Percentiles rank a stretch among this genome's conserved stretches.
Evolutionary conservation across 306 rosid genomes (phyloP).

Genomic region (Vigna hirtella): DNA sequence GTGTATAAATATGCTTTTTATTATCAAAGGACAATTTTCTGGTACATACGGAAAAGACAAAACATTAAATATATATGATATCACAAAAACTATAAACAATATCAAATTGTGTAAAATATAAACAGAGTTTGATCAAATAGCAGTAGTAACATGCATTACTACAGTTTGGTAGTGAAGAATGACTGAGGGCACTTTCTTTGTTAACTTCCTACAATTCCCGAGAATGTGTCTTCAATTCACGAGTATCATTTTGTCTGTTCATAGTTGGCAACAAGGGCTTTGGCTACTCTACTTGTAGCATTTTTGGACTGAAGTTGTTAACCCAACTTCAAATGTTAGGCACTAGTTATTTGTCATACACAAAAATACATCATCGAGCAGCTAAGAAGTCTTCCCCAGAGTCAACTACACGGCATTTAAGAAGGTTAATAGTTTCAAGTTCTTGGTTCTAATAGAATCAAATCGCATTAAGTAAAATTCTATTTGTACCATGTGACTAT

Average conservation of each 20-base stretch:
- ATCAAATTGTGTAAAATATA: no score
- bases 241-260: conserved; percentile 60
- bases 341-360: conserved; percentile 7
- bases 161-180: conserved; percentile 20
- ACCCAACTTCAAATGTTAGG: conserved; percentile 20
- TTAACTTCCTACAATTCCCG: conserved; percentile 64
- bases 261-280: conserved; percentile 53
- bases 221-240: conserved; percentile 53
- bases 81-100: no score
- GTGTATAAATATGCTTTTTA: not conserved
- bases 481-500: no score
- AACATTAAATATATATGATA: not conserved
- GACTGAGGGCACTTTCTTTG: conserved; percentile 49
- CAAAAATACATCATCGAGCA: conserved; percentile 30
- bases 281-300: conserved; percentile 57
- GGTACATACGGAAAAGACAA: not conserved
- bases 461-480: no score
- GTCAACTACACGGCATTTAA: conserved; percentile 13
- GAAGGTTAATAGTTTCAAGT: no score
- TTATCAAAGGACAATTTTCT: not conserved
- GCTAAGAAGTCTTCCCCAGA: not conserved
- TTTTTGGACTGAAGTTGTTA: conserved; percentile 43
- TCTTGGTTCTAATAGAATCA: no score
- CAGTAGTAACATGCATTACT: not conserved
- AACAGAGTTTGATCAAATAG: no score